Evolutionary conservation across 2,329 filamentous ascomycete species (phyloP).

Genomic region (Didymella keratinophila): DNA sequence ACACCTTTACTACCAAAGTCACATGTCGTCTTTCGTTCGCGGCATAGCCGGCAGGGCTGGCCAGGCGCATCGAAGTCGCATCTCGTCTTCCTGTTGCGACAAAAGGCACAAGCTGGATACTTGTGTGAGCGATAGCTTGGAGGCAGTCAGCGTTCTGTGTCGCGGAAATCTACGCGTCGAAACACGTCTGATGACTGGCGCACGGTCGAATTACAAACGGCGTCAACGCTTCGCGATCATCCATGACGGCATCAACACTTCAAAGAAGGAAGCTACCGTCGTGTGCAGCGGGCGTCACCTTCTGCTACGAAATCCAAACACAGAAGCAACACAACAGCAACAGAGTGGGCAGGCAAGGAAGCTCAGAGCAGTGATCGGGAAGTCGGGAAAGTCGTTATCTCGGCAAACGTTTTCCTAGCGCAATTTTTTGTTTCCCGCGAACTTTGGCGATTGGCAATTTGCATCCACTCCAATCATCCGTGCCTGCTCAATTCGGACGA

Average conservation of each 20-base stretch:
- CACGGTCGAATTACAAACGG: conserved; percentile 19
- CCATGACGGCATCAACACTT: not conserved
- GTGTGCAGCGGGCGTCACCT: not conserved
- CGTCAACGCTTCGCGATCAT: not conserved
- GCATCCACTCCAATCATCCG: not conserved
- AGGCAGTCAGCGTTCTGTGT: not conserved
- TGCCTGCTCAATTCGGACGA: not conserved
- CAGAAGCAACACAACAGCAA: not conserved
- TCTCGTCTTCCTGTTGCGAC: conserved; percentile 26
- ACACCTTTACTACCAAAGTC: conserved; percentile 13
- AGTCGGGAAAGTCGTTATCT: not conserved
- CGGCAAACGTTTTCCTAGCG: not conserved
- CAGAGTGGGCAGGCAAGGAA: not conserved
- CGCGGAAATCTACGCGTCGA: not conserved
- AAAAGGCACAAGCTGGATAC: conserved; percentile 25
- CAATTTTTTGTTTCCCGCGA: not conserved
- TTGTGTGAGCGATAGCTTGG: conserved; percentile 21
- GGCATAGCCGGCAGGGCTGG: conserved; percentile 28
- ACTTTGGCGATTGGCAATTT: conserved; percentile 1
- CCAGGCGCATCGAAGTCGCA: conserved; percentile 28
- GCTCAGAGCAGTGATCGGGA: not conserved
- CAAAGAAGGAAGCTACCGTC: not conserved
- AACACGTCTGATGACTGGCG: not conserved
- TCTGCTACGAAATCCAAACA: not conserved
- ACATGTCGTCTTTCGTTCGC: conserved; percentile 22